These are phyloP conservation scores for Cercospora sp. DNA, from an alignment of 2,329 filamentous ascomycete genomes.

Conservation along the genomic window DNA sequence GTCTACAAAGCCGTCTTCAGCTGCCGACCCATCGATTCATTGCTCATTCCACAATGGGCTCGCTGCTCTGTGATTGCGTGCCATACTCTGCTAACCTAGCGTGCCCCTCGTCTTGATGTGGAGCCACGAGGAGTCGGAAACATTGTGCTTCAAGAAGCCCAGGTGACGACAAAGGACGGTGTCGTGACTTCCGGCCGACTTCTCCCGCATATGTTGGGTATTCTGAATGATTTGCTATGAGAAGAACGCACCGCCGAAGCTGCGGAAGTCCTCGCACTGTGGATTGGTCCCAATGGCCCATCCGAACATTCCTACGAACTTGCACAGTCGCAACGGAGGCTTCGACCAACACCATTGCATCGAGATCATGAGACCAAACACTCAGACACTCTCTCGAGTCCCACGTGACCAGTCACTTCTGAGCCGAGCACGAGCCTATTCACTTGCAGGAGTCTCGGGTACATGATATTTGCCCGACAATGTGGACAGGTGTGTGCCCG, in stretches of 20 bases:
- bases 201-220: too few relatives aligned
- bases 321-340: neutral
- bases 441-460: neutral
- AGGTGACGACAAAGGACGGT: neutral
- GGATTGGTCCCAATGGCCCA: neutral
- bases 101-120: neutral
- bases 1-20: neutral
- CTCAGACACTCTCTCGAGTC: neutral
- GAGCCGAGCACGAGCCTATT: neutral
- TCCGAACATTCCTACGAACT: neutral
- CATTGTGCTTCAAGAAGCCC: neutral
- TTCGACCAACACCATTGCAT: neutral
- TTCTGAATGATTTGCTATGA: neutral
- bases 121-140: neutral
- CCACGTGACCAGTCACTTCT: neutral
- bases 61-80: neutral
- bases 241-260: neutral
- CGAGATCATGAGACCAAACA: neutral
- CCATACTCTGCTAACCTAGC: neutral
- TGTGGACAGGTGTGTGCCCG: neutral
- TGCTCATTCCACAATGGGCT: neutral
- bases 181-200: too few relatives aligned
- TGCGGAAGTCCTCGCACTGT: neutral
- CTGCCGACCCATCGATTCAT: neutral
- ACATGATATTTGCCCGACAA: neutral